A percentile compares a stretch with the other conserved stretches of the same genome.
These are phyloP conservation scores for Pythium pyrilobum DNA, from an alignment of 352 stramenopile genomes.

Conservation along the genomic window DNA sequence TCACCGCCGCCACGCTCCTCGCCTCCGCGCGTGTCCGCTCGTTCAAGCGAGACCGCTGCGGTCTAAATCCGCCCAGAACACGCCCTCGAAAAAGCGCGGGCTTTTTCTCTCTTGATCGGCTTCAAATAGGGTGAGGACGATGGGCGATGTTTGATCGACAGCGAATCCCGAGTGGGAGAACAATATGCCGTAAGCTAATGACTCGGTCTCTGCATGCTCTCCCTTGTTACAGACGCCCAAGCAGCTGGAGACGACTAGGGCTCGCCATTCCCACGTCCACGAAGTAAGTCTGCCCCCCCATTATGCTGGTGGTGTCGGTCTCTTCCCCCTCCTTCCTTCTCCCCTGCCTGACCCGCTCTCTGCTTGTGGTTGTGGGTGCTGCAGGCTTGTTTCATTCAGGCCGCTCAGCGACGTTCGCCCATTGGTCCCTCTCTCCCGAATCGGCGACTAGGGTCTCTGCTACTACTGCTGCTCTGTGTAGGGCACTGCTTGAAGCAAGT, in stretches of 20 bases:
- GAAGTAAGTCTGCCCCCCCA: too few relatives aligned
- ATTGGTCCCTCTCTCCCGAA: too few relatives aligned
- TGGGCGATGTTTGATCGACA: too few relatives aligned
- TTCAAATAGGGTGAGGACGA: conserved; percentile 16
- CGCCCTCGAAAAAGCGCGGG: conserved; percentile 12
- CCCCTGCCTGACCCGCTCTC: too few relatives aligned
- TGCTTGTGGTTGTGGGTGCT: too few relatives aligned
- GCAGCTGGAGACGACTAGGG: conserved; percentile 9
- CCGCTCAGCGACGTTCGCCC: too few relatives aligned
- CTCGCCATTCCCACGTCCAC: not conserved
- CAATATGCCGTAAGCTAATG: not conserved
- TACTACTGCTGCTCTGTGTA: not conserved
- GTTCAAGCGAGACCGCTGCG: not conserved
- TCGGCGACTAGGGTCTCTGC: not conserved
- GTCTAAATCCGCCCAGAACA: conserved; percentile 4
- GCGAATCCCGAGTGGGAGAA: too few relatives aligned
- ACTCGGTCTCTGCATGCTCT: not conserved
- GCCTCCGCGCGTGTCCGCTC: not conserved
- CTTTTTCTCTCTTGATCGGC: conserved; percentile 48
- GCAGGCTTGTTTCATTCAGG: too few relatives aligned
- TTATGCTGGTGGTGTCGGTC: not conserved
- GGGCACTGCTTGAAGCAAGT: conserved; percentile 61
- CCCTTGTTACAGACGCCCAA: too few relatives aligned
- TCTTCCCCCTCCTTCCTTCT: not conserved
- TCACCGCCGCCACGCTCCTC: not conserved